phyloP scores from a whole-genome alignment of 192 early-diverging fungal species.

The Backusella liffmaniae region DNA sequence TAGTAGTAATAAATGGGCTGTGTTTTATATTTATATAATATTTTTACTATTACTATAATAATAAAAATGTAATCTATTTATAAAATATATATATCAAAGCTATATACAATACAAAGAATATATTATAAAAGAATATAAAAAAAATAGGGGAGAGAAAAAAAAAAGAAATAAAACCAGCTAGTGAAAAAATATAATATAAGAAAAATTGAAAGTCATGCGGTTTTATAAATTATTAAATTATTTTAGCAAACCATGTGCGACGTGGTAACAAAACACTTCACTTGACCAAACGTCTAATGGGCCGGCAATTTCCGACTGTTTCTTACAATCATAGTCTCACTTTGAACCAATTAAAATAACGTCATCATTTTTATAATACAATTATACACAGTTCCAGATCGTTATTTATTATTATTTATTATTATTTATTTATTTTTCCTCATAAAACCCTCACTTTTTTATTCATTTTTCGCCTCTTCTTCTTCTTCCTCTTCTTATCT shows the following conservation, averaged over 20 bases:
- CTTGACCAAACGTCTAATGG: not conserved
- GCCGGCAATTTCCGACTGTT: not conserved
- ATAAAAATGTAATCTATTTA: not conserved
- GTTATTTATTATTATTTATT: not conserved
- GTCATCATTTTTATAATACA: not conserved
- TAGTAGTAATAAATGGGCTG: not conserved
- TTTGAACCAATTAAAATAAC: not conserved
- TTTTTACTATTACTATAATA: not conserved
- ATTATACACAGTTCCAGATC: not conserved
- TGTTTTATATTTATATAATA: not conserved
- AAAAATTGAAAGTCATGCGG: slow-evolving; percentile 1
- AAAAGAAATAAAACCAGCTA: not conserved
- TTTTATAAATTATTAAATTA: not conserved
- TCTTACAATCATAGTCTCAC: not conserved
- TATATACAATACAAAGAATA: not conserved
- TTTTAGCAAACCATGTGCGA: not conserved
- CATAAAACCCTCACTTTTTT: slow-evolving; percentile 1
- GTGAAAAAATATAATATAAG: not conserved
- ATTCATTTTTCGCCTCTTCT: not conserved
- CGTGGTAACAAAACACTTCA: not conserved
- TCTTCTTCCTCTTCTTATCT: not conserved
- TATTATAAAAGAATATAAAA: not conserved
- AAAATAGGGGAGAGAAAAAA: not conserved
- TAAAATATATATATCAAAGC: not conserved
- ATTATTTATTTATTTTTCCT: not conserved